Base-by-base conservation (phyloP, 2,329 filamentous ascomycete genomes). In the Fusarium siculi region DNA sequence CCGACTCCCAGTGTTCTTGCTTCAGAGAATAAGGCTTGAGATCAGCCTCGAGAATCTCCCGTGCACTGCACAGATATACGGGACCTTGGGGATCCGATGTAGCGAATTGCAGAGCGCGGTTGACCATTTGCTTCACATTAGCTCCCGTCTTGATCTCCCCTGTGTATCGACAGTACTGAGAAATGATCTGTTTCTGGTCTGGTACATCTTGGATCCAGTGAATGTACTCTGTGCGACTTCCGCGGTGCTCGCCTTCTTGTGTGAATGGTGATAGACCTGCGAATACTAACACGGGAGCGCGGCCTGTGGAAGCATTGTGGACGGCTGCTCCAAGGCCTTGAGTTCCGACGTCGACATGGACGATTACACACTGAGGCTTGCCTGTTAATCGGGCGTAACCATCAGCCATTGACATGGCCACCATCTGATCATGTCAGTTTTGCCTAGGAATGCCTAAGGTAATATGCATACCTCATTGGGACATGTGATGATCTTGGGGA, bases 51-150 rank as follows among this genome's bases (percentile, higher is more conserved):
- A 97, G 93, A 2, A 94, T 90, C 81, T 97, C 94, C 72, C 94
- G 86, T 3, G 93, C 92, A 3, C 92, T 93, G 63, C 88, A 90
- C 8, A 97, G 84, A 75, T 97, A 97, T 1, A 95, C 93, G 0
- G 94, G 94, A 0, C 94, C 94, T 70, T 91, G 88, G 0, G 94
- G 94, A 59, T 92, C 92, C 34, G 91, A 93, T 53, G 85, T 92
- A 0, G 94, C 93, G 78, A 96, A 97, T 75, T 94, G 93, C 63
- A 97, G 81, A 0, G 94, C 94, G 3, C 94, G 91, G 79, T 94
- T 94, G 68, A 97, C 93, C 83, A 97, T 91, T 84, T 97, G 94
- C 85, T 97, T 97, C 68, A 97, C 90, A 77, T 97, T 97, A 78
- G 89, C 89, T 21, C 93, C 94, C 5, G 92, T 92, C 84, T 95